Conservation (phyloP, 768 basidiomycete genomes). For the Harrya chromipes region DNA sequence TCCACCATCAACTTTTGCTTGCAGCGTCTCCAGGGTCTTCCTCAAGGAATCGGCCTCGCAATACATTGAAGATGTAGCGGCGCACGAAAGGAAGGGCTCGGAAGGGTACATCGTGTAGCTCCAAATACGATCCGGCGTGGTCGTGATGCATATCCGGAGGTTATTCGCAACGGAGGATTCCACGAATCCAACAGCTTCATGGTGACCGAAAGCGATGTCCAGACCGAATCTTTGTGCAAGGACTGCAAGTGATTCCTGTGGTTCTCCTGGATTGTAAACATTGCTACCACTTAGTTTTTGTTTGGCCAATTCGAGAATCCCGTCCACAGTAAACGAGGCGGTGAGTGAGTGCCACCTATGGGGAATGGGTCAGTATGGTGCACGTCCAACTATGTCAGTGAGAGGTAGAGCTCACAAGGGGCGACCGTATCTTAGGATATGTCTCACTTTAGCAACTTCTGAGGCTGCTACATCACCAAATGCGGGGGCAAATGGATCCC, state of each 20-base stretch:
- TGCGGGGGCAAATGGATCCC: no score
- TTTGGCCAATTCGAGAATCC: no score
- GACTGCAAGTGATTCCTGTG: neutral
- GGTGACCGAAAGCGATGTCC: conserved; percentile 1
- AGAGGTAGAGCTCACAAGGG: no score
- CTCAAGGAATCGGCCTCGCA: neutral
- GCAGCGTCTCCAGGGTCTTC: neutral
- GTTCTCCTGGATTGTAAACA: no score
- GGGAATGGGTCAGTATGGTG: no score
- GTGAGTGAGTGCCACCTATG: no score
- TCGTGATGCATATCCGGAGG: neutral
- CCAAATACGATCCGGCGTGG: neutral
- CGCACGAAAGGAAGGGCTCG: conserved; percentile 8
- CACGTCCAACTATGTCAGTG: no score
- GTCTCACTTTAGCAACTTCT: no score
- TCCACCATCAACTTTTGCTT: neutral
- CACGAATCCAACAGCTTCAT: neutral
- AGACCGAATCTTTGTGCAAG: conserved; percentile 10
- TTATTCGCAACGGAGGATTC: conserved; percentile 3
- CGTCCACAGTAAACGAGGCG: no score
- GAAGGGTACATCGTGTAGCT: conserved; percentile 8
- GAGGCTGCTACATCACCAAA: no score
- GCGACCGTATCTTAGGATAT: no score
- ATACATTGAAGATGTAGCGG: neutral
- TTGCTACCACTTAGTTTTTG: no score